Evolutionary conservation across 2,329 filamentous ascomycete genomes (phyloP), one percentile per base, ranked within the genome.

Genomic region (Verticillium klebahnii): DNA sequence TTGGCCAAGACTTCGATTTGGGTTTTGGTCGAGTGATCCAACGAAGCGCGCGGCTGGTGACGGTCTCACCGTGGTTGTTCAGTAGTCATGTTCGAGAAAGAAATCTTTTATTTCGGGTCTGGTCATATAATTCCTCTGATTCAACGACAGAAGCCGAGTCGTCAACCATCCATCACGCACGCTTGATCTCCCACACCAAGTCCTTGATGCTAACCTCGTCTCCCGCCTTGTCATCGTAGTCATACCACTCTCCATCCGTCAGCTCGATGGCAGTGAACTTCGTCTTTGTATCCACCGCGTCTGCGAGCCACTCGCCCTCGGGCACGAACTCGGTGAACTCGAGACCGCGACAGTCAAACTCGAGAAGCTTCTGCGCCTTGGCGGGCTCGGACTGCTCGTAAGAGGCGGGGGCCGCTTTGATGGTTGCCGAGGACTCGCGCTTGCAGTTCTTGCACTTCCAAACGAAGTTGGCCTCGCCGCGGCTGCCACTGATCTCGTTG

Each of bases 391-490:
- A 77, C 62, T 89, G 87, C 65, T 86, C 80, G 69, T 97, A 98
- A 1, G 89, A 71, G 37, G 82, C 83, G 0, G 95, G 92, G 0
- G 87, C 82, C 14, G 87, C 83, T 71, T 89, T 90, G 77, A 99
- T 93, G 45, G 87, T 90, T 60, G 94, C 94, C 36, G 93, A 93
- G 19, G 92, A 92, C 74, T 95, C 91, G 75, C 91, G 84, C 91
- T 95, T 96, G 88, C 95, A 99, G 73, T 95, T 94, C 78, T 96
- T 97, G 84, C 95, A 99, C 75, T 88, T 93, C 94, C 95, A 99
- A n/a, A 99, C 95, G 76, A 99, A 99, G 77, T 98, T 98, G 64
- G 95, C 95, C 76, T 98, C 93, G 67, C 95, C 95, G 71, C 92
- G 86, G 75, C 93, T 97, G 39, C 93, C 93, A 66, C 92, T 95